Conservation (phyloP, 768 basidiomycete genomes). For the Tricholoma furcatifolium region DNA sequence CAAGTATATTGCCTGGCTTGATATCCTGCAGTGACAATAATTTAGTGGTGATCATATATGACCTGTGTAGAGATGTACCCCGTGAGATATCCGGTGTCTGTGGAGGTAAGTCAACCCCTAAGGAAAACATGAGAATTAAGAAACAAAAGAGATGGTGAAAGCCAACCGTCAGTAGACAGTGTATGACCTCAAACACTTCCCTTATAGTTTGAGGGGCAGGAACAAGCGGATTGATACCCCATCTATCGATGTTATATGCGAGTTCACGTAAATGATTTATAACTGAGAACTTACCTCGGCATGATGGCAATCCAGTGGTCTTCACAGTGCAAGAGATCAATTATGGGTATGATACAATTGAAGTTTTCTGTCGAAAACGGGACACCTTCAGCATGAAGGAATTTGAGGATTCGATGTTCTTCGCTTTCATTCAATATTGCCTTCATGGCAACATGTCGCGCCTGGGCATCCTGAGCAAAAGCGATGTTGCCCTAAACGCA, state of each 20-base stretch:
- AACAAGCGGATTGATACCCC: neutral
- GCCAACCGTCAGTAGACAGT: slow-evolving; percentile 19
- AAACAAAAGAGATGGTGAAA: neutral
- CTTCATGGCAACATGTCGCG: slow-evolving; percentile 13
- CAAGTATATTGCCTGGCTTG: slow-evolving; percentile 15
- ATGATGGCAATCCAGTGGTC: slow-evolving; percentile 27
- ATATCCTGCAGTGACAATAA: no score
- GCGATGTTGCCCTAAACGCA: neutral
- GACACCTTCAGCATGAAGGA: neutral
- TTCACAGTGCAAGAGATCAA: slow-evolving; percentile 19
- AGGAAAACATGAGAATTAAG: neutral
- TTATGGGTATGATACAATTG: slow-evolving; percentile 20
- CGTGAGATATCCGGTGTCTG: slow-evolving; percentile 18
- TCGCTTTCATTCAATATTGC: neutral
- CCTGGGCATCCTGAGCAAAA: slow-evolving; percentile 7
- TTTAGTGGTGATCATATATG: no score
- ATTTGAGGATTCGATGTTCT: slow-evolving; percentile 1
- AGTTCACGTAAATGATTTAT: neutral
- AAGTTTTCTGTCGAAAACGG: neutral
- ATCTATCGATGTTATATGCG: neutral
- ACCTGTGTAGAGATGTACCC: slow-evolving; percentile 19
- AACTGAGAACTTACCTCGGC: slow-evolving; percentile 26
- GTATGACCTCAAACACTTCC: slow-evolving; percentile 17
- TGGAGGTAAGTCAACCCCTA: slow-evolving; percentile 21
- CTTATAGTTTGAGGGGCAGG: neutral